Base-by-base conservation (phyloP, 805 yeast species). In the Wickerhamomyces rabaulensis region DNA sequence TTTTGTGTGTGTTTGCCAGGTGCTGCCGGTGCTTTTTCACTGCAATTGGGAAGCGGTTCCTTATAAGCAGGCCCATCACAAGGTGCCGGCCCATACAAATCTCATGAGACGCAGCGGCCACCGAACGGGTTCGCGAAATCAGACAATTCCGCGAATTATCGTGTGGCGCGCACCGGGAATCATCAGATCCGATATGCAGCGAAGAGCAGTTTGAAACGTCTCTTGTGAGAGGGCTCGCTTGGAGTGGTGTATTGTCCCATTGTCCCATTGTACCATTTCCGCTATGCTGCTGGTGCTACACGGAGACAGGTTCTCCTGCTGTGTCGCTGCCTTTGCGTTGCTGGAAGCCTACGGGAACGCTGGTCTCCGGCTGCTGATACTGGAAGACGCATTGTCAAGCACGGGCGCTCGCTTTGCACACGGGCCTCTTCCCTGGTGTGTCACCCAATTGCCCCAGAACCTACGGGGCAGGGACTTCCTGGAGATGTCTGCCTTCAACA, bases 371-470 rank as follows among this genome's bases (percentile, higher is more conserved):
- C 27, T 49, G 4, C 22, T 43, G 16, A 16, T 49, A 3, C 23
- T 46, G 3, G 50, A 49, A 27, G 47, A 42, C 17, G 12, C 16
- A 13, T 7, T 31, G 6, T 12, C 22, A 13, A 22, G 39, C 6
- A 31, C 35, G 19, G 25, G 38, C 17, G 9, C 20, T 3, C 22
- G 21, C 16, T 39, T 40, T n/a, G 19, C 40, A 8, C 16, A 23
- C 4, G 52, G 52, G 6, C 52, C 52, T 4, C 10, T 41, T 6
- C 52, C 52, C 3, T 47, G 50, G 47, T 51, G 54, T 38, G 40
- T 51, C 9, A 36, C 45, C 7, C 41, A 40, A 15, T 29, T 29
- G 9, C 16, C 48, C n/a, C 23, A 33, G 7, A 16, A 16, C 2
- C 20, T 31, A 9, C 6, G 23, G 3, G 10, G 8, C 3, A 21